Base-by-base conservation (phyloP, 2,329 filamentous ascomycete species). In the Microsporum ferrugineum region DNA sequence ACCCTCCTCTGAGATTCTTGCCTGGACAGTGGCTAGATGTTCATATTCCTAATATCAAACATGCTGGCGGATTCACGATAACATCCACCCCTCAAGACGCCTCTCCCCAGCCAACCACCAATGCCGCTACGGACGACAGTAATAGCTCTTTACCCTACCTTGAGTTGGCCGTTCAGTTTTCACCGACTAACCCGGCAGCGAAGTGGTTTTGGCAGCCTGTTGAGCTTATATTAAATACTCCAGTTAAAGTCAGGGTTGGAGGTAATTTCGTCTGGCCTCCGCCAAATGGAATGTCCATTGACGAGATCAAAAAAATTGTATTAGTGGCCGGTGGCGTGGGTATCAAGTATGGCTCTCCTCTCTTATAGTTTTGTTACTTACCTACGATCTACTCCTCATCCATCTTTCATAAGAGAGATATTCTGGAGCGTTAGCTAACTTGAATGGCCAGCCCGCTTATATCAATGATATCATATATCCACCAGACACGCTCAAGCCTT, bases 11-110 rank as follows among this genome's bases (percentile, higher is more conserved):
- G 49, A 72, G 88, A 80, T 95, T 94, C 74, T 79, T 85, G 4
- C 84, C 91, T 3, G 91, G 91, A 60, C 91, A 95, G 78, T 96
- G 90, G 89, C 80, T 96, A 61, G 91, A 96, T 71, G 85, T 90
- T 5, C 86, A 88, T 71, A 82, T 90, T 59, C 89, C 91, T 1
- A 78, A 77, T 41, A 75, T 89, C 51, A 68, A 80, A 49, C 84
- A 87, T 70, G 85, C 89, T 2, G 91, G 91, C 38, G 91, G 91
- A 62, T 96, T 95, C 77, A 95, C 90, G 47, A 88, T 95, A 65
- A 92, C 89, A 5, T 94, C 88, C 1, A 77, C 87, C 0, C 89
- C 89, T 0, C 80, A 79, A 47, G 75, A 79, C 60, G 80, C 83
- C 66, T 72, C n/a, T 69, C 66, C 68, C 6, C 66, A 67, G 31